These are phyloP conservation scores for Theileria annulata DNA, from an alignment of 169 alveolate species.

Conservation along the genomic window DNA sequence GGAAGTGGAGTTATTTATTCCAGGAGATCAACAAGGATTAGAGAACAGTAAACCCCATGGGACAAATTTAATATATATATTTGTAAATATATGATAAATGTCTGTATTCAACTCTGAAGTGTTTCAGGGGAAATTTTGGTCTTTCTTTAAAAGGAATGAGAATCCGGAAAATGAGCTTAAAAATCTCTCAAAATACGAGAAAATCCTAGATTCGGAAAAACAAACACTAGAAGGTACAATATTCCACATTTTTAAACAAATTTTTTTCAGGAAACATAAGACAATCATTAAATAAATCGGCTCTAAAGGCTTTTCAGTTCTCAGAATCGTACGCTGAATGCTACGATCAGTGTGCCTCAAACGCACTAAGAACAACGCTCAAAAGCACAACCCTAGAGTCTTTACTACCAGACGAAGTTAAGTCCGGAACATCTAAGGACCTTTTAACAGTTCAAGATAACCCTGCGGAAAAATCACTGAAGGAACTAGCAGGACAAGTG, in stretches of 20 bases:
- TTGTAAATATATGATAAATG: not conserved
- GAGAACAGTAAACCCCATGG: slow-evolving; percentile 18
- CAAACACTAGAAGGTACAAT: slow-evolving; percentile 49
- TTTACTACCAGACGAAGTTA: slow-evolving; percentile 44
- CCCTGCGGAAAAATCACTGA: slow-evolving; percentile 50
- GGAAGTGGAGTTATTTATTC: slow-evolving; percentile 21
- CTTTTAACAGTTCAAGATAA: slow-evolving; percentile 43
- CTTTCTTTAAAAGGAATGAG: slow-evolving; percentile 29
- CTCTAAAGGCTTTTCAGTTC: slow-evolving; percentile 51
- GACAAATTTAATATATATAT: not conserved
- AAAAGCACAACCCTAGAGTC: slow-evolving; percentile 42
- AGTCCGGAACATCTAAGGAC: slow-evolving; percentile 51
- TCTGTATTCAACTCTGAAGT: slow-evolving; percentile 13
- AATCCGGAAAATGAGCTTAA: slow-evolving; percentile 42
- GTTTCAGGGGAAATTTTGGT: slow-evolving; percentile 3
- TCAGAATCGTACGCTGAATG: slow-evolving; percentile 57
- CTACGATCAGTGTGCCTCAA: slow-evolving; percentile 58
- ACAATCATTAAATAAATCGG: not conserved
- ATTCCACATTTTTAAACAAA: not conserved
- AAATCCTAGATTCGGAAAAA: slow-evolving; percentile 49
- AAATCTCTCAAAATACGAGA: slow-evolving; percentile 52
- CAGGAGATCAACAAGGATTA: not conserved
- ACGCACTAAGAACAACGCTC: slow-evolving; percentile 54
- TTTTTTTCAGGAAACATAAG: slow-evolving; percentile 10
- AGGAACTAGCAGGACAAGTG: slow-evolving; percentile 58